A percentile compares a stretch with the other conserved stretches of the same genome.
Conservation (phyloP, 2,329 filamentous ascomycete genomes). For the Chaetomium olivaceum region DNA sequence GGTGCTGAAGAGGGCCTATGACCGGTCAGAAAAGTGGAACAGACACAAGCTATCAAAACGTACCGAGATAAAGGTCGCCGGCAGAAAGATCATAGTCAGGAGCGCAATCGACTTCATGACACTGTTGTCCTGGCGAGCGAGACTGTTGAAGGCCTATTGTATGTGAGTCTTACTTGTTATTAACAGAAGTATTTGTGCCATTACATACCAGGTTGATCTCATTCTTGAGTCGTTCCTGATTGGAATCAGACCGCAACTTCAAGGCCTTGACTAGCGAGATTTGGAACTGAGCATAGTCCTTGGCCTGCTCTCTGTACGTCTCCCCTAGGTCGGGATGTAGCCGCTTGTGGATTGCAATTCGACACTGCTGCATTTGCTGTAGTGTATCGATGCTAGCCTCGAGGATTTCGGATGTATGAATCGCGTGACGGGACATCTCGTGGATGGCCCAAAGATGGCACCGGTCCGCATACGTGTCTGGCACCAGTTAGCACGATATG, state of each 20-base stretch:
- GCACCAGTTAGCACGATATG: background rate
- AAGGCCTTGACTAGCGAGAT: conserved; percentile 24
- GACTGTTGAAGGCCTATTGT: conserved; percentile 28
- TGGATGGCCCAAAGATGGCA: conserved; percentile 25
- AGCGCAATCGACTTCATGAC: conserved; percentile 30
- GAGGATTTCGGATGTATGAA: conserved; percentile 27
- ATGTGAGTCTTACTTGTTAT: background rate
- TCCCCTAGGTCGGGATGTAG: conserved; percentile 5
- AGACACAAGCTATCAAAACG: background rate
- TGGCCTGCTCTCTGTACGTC: conserved; percentile 25
- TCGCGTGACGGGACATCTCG: conserved; percentile 27
- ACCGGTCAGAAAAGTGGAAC: background rate
- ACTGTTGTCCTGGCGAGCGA: conserved; percentile 29
- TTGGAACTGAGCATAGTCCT: conserved; percentile 28
- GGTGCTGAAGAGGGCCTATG: conserved; percentile 30
- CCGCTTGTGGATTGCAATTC: conserved; percentile 15
- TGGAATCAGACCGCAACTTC: conserved; percentile 28
- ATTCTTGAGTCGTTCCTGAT: conserved; percentile 23
- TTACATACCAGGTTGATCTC: conserved; percentile 26
- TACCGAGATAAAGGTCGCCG: conserved; percentile 30
- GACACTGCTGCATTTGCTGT: conserved; percentile 19
- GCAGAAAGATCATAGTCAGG: conserved; percentile 29
- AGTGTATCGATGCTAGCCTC: conserved; percentile 24
- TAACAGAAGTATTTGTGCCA: background rate
- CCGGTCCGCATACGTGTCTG: conserved; percentile 20